Evolutionary conservation across 2,329 filamentous ascomycete genomes (phyloP), one percentile per base, ranked within the genome.

Genomic region (Alternaria arbusti): DNA sequence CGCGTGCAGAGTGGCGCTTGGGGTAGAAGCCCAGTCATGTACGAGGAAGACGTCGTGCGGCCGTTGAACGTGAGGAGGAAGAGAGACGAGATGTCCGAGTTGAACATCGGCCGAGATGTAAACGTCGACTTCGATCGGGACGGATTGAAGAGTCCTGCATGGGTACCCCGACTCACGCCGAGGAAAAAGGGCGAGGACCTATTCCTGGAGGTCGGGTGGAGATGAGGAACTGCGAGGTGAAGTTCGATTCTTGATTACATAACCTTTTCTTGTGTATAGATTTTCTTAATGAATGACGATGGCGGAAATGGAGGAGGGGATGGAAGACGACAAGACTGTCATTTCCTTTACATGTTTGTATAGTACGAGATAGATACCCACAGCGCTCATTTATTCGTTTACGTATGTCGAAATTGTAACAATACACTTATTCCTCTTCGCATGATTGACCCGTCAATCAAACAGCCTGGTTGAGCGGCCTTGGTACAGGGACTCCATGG

Each of bases 101-200:
- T 69, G 23, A 70, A 70, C 45, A 64, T 69, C 10, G 68, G 68
- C 15, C 45, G 68, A 13, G 68, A 70, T 15, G 66, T 67, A 11
- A 63, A 67, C 28, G 50, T 65, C 10, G 65, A 67, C 17, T 67
- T 65, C 6, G 71, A 71, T 22, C 64, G 67, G 61, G 62, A 71
- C 4, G 69, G 68, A 12, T 57, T 80, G 36, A 77, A 74, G 57
- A 80, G 78, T 59, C 88, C 88, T 0, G 84, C 84, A 1, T 90
- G 89, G 88, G 82, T 88, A 68, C 89, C 89, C 4, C 86, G 85
- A 68, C 72, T 92, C 70, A 92, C 90, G 49, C 90, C 90, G 3
- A 89, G 88, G 60, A 82, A 89, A 64, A 84, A 88, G 52, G 90
- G 90, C 0, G 87, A 90, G 25, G 89, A 92, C 74, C 73, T 92